Conservation (phyloP, 1,284 basidiomycete genomes). For the Veloporphyrellus conicus region DNA sequence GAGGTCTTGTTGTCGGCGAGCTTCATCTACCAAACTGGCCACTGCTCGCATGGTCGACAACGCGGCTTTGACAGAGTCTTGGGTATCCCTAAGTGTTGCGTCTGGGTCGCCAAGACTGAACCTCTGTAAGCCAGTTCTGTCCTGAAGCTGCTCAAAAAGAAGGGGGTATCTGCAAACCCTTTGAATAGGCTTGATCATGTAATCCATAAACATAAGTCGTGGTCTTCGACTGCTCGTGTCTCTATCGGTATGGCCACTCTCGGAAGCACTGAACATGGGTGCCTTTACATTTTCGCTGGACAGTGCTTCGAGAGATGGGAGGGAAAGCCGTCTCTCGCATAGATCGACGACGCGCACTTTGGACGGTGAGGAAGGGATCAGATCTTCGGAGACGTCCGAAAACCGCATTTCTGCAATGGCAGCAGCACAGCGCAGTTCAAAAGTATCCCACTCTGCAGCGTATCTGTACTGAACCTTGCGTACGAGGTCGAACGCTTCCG, state of each 20-base stretch:
- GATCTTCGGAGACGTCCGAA: conserved; percentile 5
- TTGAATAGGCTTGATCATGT: conserved; percentile 87
- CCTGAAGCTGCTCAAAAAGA: conserved; percentile 71
- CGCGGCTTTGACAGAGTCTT: conserved; percentile 48
- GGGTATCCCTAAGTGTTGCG: conserved; percentile 3
- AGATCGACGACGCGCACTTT: conserved; percentile 12
- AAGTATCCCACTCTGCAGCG: conserved; percentile 73
- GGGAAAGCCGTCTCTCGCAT: conserved; percentile 34
- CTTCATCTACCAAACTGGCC: conserved; percentile 58
- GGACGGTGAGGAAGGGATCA: conserved; percentile 14
- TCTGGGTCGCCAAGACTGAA: conserved; percentile 30
- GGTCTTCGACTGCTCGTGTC: conserved; percentile 17
- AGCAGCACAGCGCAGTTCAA: conserved; percentile 69
- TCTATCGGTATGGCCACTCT: conserved; percentile 27
- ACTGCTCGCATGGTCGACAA: conserved; percentile 59
- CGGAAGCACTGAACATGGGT: conserved; percentile 20
- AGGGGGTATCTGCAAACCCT: conserved; percentile 90
- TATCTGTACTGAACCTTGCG: conserved; percentile 58
- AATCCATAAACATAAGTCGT: conserved; percentile 69
- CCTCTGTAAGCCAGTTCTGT: conserved; percentile 28
- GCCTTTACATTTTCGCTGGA: conserved; percentile 30
- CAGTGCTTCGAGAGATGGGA: conserved; percentile 30
- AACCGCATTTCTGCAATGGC: conserved; percentile 42
- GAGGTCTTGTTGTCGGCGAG: conserved; percentile 60
- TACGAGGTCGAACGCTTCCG: conserved; percentile 71